A percentile compares a stretch with the other conserved stretches of the same genome.
These are phyloP conservation scores for Saccharum hybrid DNA, from an alignment of 202 grass and related monocot genomes.

Conservation along the genomic window DNA sequence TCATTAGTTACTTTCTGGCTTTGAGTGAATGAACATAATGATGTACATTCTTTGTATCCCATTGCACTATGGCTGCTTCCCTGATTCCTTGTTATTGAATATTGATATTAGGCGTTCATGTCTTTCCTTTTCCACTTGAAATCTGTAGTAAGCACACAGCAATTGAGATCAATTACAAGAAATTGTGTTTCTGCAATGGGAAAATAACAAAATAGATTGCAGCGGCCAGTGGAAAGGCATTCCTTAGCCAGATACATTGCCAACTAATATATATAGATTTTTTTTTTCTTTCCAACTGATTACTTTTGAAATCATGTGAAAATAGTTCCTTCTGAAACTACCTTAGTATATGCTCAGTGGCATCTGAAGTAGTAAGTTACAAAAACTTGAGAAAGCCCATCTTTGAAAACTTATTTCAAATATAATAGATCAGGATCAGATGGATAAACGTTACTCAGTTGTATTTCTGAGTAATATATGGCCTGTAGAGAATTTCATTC, in stretches of 20 bases:
- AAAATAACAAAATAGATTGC: background rate
- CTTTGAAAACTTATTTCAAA: background rate
- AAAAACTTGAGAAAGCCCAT: background rate
- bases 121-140: slow-evolving; percentile 5
- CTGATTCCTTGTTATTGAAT: slow-evolving; percentile 14
- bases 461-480: slow-evolving; percentile 1
- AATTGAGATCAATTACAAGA: slow-evolving; percentile 7
- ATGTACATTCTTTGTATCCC: background rate
- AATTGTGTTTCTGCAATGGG: background rate
- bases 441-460: background rate
- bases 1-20: background rate
- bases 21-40: background rate
- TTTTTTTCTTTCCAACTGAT: background rate
- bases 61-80: background rate
- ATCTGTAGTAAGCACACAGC: background rate
- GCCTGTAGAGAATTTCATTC: background rate
- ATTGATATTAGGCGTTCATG: background rate
- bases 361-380: background rate
- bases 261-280: background rate
- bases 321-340: slow-evolving; percentile 10
- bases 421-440: slow-evolving; percentile 18
- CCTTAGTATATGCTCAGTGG: background rate
- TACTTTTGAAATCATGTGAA: background rate
- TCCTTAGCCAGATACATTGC: background rate
- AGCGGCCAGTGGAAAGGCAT: background rate